A percentile compares a stretch with the other conserved stretches of the same genome.
Evolutionary conservation across 352 stramenopile species (phyloP).

Genomic region (Phytopythium aichiense): DNA sequence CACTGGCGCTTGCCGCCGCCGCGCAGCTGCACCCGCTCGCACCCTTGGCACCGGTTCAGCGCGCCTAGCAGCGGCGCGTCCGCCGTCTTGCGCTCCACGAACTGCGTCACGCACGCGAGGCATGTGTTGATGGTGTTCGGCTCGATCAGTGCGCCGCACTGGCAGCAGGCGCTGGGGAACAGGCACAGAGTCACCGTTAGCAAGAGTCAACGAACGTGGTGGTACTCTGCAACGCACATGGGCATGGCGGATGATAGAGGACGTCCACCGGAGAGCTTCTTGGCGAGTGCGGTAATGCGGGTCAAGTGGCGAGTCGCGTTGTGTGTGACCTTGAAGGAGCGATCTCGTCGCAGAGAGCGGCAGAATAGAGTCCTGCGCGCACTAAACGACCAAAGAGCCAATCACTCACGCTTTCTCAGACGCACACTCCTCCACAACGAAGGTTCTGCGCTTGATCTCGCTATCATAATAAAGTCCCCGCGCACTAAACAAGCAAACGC

Average conservation of each 20-base stretch:
- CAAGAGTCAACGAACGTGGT: background rate
- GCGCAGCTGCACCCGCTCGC: slow-evolving; percentile 56
- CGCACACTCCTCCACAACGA: background rate
- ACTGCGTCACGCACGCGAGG: slow-evolving; percentile 25
- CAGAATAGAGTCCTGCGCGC: background rate
- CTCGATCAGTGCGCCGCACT: slow-evolving; percentile 64
- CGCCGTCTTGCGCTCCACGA: slow-evolving; percentile 35
- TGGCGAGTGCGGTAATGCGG: background rate
- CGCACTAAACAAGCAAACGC: too few relatives aligned
- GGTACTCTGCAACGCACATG: background rate
- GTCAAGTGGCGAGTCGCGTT: background rate
- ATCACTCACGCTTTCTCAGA: background rate
- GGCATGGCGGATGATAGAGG: background rate
- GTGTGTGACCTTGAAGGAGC: slow-evolving; percentile 1
- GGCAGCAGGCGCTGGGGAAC: slow-evolving; percentile 35
- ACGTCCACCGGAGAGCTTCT: too few relatives aligned
- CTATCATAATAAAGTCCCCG: background rate
- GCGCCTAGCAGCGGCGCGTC: slow-evolving; percentile 28
- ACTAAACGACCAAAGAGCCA: background rate
- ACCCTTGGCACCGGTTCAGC: slow-evolving; percentile 57
- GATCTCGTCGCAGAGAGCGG: background rate
- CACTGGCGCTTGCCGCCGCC: slow-evolving; percentile 33
- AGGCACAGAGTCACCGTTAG: background rate
- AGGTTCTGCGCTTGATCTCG: background rate
- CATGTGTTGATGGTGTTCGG: slow-evolving; percentile 79